Percentiles rank a stretch among this genome's conserved stretches.
Evolutionary conservation across 805 yeast genomes (phyloP).

Genomic region (Teunomyces funiuensis): DNA sequence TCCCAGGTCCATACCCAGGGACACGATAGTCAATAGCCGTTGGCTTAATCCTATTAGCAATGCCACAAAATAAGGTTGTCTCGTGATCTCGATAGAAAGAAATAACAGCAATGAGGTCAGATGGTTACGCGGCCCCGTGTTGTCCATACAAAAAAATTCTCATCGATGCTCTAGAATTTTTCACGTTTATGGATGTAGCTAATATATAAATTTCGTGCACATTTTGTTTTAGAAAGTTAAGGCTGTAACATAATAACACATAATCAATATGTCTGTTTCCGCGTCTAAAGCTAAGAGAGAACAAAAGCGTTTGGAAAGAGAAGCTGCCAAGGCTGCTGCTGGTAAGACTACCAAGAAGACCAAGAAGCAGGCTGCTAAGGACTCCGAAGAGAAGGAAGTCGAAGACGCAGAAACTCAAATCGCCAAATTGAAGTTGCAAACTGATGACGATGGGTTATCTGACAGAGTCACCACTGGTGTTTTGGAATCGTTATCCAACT

Average conservation of each 20-base stretch:
- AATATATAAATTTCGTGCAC: no score
- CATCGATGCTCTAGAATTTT: conserved; percentile 6
- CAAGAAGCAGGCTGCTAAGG: conserved; percentile 55
- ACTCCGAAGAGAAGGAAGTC: conserved; percentile 50
- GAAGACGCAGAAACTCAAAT: conserved; percentile 71
- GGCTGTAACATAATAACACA: background rate
- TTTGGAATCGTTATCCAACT: conserved; percentile 79
- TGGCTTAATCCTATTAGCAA: no score
- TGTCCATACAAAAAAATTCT: conserved; percentile 3
- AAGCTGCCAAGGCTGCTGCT: conserved; percentile 52
- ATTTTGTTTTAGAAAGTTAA: background rate
- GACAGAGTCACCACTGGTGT: conserved; percentile 99
- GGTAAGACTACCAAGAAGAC: conserved; percentile 74
- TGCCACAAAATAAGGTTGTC: background rate
- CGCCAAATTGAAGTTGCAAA: conserved; percentile 85
- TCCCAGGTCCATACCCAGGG: background rate
- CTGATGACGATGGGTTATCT: conserved; percentile 89
- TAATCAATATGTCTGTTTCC: conserved; percentile 53
- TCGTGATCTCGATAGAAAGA: background rate
- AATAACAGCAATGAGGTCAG: background rate
- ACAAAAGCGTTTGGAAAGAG: conserved; percentile 77
- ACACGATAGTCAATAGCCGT: no score
- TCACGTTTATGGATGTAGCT: conserved; percentile 2
- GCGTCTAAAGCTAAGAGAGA: conserved; percentile 98
- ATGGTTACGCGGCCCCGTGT: conserved; percentile 4